Percentiles rank a stretch among this genome's conserved stretches.
These are phyloP conservation scores for Geosiphon pyriformis DNA, from an alignment of 192 early-diverging fungal species.

Conservation along the genomic window DNA sequence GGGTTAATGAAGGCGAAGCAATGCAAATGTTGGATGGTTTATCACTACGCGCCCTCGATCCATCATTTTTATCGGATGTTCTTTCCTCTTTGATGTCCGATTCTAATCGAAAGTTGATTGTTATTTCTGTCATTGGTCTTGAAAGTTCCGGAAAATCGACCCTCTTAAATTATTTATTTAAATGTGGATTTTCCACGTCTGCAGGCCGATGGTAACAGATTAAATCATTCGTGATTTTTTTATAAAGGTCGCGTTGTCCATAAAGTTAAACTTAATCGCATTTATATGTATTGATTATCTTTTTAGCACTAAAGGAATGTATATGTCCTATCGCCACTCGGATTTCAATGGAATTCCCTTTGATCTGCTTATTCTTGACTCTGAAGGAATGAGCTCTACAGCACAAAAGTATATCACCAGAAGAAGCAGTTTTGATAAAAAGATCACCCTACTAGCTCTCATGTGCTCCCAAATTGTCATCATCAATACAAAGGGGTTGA, in stretches of 20 bases:
- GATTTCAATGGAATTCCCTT: neutral
- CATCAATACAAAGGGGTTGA: constrained; percentile 9
- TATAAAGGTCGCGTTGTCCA: too few relatives aligned
- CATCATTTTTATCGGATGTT: neutral
- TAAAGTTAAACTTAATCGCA: too few relatives aligned
- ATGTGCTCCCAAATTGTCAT: constrained; percentile 14
- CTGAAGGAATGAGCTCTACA: constrained; percentile 2
- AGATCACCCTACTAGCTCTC: neutral
- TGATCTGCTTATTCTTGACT: neutral
- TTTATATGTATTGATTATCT: neutral
- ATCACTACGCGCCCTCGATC: neutral
- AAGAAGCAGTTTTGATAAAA: constrained; percentile 2
- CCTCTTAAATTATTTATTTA: constrained; percentile 7
- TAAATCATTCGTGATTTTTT: neutral
- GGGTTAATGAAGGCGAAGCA: constrained; percentile 2
- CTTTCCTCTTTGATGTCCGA: neutral
- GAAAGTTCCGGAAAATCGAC: constrained; percentile 11
- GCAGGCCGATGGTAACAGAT: constrained; percentile 4
- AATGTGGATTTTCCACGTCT: constrained; percentile 2
- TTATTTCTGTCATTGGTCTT: constrained; percentile 6
- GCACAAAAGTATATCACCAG: constrained; percentile 4
- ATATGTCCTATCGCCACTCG: constrained; percentile 1
- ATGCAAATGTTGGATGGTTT: constrained; percentile 8
- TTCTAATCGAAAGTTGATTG: neutral
- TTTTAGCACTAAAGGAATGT: constrained; percentile 5